Conservation (phyloP, 2,329 filamentous ascomycete genomes). For the Claviceps purpurea region DNA sequence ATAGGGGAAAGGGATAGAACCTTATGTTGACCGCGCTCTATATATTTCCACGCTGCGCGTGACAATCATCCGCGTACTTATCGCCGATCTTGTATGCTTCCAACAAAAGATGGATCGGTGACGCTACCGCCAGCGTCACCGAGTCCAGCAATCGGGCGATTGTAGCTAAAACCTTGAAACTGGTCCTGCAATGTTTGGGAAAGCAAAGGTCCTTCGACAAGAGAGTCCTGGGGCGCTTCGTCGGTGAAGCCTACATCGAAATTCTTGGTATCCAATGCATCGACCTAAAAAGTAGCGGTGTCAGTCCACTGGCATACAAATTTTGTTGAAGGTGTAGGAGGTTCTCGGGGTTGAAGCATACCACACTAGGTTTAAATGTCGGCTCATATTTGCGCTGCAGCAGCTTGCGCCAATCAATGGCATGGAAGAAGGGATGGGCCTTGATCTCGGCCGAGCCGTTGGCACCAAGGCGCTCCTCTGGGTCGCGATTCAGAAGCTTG, state of each 20-base stretch:
- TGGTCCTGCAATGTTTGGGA: constrained; percentile 96
- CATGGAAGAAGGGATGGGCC: constrained; percentile 96
- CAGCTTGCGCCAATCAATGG: constrained; percentile 96
- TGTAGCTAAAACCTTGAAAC: constrained; percentile 94
- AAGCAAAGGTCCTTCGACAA: constrained; percentile 78
- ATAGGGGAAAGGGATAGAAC: not conserved
- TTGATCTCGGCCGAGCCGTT: constrained; percentile 97
- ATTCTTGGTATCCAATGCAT: constrained; percentile 83
- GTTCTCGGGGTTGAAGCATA: constrained; percentile 36
- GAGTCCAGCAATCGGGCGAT: constrained; percentile 83
- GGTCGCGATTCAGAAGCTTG: constrained; percentile 83
- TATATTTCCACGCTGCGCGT: not conserved
- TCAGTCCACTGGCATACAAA: not conserved
- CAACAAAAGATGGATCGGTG: constrained; percentile 64
- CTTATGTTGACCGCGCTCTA: not conserved
- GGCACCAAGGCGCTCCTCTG: constrained; percentile 76
- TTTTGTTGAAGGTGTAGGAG: not conserved
- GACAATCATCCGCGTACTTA: constrained; percentile 9
- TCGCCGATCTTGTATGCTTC: constrained; percentile 41
- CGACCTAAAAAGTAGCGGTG: constrained; percentile 36
- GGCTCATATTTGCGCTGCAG: constrained; percentile 97
- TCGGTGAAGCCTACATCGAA: constrained; percentile 87
- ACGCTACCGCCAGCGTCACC: constrained; percentile 90
- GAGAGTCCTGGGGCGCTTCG: constrained; percentile 82
- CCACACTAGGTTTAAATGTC: constrained; percentile 91